Percentiles rank a stretch among this genome's conserved stretches.
Evolutionary conservation across 352 stramenopile species (phyloP).

Genomic region (Aphanomyces astaci): DNA sequence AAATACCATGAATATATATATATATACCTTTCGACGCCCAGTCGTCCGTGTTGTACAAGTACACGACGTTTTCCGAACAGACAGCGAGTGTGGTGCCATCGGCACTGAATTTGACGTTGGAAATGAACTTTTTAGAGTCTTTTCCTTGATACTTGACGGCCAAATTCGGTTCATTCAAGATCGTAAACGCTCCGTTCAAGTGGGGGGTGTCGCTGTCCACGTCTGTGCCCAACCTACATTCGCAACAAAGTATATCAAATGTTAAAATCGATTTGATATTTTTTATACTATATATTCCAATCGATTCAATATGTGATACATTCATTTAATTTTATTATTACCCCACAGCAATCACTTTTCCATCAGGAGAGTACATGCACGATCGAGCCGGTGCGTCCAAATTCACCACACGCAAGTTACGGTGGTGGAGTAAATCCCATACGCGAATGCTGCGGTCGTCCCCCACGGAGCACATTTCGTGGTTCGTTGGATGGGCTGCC

Average conservation of each 20-base stretch:
- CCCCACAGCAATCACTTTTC: slow-evolving; percentile 65
- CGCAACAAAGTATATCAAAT: background rate
- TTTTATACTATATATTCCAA: no score
- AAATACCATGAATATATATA: no score
- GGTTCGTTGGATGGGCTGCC: slow-evolving; percentile 48
- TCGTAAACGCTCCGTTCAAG: slow-evolving; percentile 61
- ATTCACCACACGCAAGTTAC: slow-evolving; percentile 30
- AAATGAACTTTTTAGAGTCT: slow-evolving; percentile 68
- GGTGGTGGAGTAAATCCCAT: slow-evolving; percentile 26
- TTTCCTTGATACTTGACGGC: slow-evolving; percentile 68
- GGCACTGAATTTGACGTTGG: slow-evolving; percentile 47
- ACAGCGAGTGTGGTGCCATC: slow-evolving; percentile 87
- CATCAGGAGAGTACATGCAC: slow-evolving; percentile 78
- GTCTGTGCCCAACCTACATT: slow-evolving; percentile 5
- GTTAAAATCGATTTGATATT: no score
- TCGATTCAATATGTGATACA: no score
- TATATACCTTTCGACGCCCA: slow-evolving; percentile 57
- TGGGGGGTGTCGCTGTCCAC: slow-evolving; percentile 26
- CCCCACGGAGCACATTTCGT: slow-evolving; percentile 32
- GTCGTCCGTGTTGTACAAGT: slow-evolving; percentile 82
- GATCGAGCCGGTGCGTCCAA: slow-evolving; percentile 65
- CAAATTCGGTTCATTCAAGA: slow-evolving; percentile 55
- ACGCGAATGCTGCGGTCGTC: slow-evolving; percentile 28
- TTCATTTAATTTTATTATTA: no score
- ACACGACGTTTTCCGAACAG: slow-evolving; percentile 78